Evolutionary conservation across 2,329 filamentous ascomycete species (phyloP), one percentile per base, ranked within the genome.

Genomic region (Penicillium brasilianum): DNA sequence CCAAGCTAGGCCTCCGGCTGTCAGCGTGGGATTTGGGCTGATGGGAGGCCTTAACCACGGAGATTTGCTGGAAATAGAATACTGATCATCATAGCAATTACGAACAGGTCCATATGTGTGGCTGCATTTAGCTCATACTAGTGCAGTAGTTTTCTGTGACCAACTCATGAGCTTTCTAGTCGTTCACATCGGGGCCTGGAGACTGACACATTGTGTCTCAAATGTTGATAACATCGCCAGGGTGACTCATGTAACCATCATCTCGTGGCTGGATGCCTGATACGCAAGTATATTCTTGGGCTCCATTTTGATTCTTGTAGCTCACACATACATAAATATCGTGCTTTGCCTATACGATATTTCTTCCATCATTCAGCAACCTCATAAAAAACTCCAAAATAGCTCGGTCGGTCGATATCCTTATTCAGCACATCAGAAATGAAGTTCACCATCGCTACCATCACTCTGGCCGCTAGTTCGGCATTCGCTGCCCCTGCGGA

Each of bases 391-490:
- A 2, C 16, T 28, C 43, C 14, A 16, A 10, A 4, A 44, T 25
- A 25, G 10, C 20, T 28, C 43, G 28, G 14, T 2, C 20, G 1
- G 28, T 22, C 16, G 14, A 50, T 7, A 18, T 14, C 14, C 22
- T n/a, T 44, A 34, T 7, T 11, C 4, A 30, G 37, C 46, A 22
- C 41, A 28, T 22, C 22, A 44, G 67, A 56, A 41, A 67, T 70
- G 66, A 70, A 66, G 44, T 55, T 62, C 34, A 54, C 56, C 7
- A 55, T 64, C 46, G 36, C 55, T 10, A 57, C 61, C 30, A n/a
- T 63, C 41, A 44, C 69, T 28, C 55, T 69, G 6, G 62, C 62
- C 11, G 63, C 64, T 20, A 60, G 54, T 36, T 62, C 62, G 7
- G 61, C 60, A n/a, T 13, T 69, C 14, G 66, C 66, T 34, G 55